A percentile compares a stretch with the other conserved stretches of the same genome.
Conservation (phyloP, 208 protist species). For the Phytomonas francai region DNA sequence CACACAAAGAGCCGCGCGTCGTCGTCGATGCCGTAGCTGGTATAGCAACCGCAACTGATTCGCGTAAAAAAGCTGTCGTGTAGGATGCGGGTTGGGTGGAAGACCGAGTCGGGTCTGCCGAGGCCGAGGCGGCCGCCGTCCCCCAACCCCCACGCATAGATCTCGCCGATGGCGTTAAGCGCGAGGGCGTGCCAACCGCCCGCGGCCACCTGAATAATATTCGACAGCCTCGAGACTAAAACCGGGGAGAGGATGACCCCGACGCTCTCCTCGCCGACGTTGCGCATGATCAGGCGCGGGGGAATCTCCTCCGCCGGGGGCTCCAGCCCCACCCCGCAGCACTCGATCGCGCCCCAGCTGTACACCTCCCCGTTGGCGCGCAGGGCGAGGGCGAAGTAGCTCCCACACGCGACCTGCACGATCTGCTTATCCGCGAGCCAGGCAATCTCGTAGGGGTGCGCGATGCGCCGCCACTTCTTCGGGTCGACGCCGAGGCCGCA, state of each 20-base stretch:
- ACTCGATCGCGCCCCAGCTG: conserved; percentile 76
- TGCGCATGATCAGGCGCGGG: conserved; percentile 38
- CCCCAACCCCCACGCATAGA: conserved; percentile 71
- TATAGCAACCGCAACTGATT: conserved; percentile 68
- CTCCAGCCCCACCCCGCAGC: conserved; percentile 64
- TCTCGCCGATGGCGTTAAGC: conserved; percentile 64
- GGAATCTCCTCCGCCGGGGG: conserved; percentile 34
- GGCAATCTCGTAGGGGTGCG: conserved; percentile 45
- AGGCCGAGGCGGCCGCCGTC: conserved; percentile 50
- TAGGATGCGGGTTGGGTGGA: conserved; percentile 34
- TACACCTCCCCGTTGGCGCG: conserved; percentile 62
- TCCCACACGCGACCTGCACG: conserved; percentile 73
- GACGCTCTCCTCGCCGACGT: conserved; percentile 32
- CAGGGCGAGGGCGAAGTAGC: conserved; percentile 70
- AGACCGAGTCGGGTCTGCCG: conserved; percentile 27
- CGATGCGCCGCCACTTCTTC: conserved; percentile 37
- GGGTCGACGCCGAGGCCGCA: conserved; percentile 69
- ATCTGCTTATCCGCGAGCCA: conserved; percentile 75
- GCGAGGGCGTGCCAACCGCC: conserved; percentile 71
- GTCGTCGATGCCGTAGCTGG: conserved; percentile 61
- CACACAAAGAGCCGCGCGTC: conserved; percentile 59
- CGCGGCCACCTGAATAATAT: conserved; percentile 59
- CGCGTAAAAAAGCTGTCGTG: conserved; percentile 40
- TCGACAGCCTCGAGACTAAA: conserved; percentile 30
- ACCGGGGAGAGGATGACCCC: conserved; percentile 48